These are phyloP conservation scores for Sergeia podlipaevii DNA, from an alignment of 208 protist species.

Conservation along the genomic window DNA sequence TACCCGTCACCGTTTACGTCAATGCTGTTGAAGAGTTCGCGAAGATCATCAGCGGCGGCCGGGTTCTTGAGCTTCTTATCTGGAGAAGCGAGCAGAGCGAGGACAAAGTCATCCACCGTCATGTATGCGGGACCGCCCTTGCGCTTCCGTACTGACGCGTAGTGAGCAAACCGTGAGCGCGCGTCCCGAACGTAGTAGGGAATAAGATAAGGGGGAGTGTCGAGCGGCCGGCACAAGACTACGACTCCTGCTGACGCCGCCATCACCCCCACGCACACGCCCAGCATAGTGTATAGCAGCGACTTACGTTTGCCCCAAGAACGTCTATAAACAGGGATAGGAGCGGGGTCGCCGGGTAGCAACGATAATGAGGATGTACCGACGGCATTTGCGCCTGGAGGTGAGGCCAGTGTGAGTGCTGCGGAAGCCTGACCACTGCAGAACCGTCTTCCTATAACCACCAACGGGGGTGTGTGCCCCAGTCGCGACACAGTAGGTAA, in stretches of 20 bases:
- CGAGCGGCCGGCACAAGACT: slow-evolving; percentile 54
- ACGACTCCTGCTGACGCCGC: slow-evolving; percentile 13
- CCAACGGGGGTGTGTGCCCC: too few relatives aligned
- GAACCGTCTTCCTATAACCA: too few relatives aligned
- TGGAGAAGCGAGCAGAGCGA: slow-evolving; percentile 55
- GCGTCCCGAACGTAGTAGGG: slow-evolving; percentile 86
- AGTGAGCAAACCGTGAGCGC: slow-evolving; percentile 78
- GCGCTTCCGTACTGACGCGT: slow-evolving; percentile 65
- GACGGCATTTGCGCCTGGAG: too few relatives aligned
- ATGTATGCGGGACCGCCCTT: slow-evolving; percentile 64
- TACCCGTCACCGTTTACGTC: slow-evolving; percentile 79
- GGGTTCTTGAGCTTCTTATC: slow-evolving; percentile 21
- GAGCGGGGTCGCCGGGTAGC: too few relatives aligned
- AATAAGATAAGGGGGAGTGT: slow-evolving; percentile 85
- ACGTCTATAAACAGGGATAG: too few relatives aligned
- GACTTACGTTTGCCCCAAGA: too few relatives aligned
- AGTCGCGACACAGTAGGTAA: too few relatives aligned
- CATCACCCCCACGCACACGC: slow-evolving; percentile 19
- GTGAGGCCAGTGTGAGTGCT: too few relatives aligned
- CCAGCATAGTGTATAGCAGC: too few relatives aligned
- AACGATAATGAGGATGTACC: too few relatives aligned
- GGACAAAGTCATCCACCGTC: slow-evolving; percentile 85
- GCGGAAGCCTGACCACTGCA: too few relatives aligned
- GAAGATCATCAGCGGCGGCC: slow-evolving; percentile 25
- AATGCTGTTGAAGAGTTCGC: slow-evolving; percentile 52